Evolutionary conservation across 2,329 filamentous ascomycete genomes (phyloP).

Genomic region (Fusarium sp.): DNA sequence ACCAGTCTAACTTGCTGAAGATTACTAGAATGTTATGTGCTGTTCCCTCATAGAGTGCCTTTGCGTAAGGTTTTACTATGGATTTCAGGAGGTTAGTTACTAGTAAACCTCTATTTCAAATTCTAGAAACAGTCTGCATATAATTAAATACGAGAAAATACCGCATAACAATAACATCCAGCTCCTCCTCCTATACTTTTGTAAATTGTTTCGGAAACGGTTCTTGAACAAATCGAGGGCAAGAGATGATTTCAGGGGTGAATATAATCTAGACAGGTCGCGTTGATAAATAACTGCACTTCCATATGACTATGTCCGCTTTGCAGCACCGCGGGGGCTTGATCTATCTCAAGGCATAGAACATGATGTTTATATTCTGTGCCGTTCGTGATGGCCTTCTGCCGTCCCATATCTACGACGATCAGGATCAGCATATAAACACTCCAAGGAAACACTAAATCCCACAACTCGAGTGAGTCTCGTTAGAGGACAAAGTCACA

Average conservation of each 20-base stretch:
- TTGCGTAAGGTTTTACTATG: neutral
- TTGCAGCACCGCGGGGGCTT: constrained; percentile 36
- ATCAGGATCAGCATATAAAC: constrained; percentile 4
- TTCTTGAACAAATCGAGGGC: constrained; percentile 55
- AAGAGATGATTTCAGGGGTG: constrained; percentile 55
- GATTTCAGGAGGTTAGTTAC: constrained; percentile 26
- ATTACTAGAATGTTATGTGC: too few relatives aligned
- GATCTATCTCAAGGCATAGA: too few relatives aligned
- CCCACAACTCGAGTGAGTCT: neutral
- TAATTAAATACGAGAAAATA: constrained; percentile 64
- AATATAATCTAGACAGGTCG: constrained; percentile 66
- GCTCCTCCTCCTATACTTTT: constrained; percentile 61
- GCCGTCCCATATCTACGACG: constrained; percentile 59
- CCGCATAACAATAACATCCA: constrained; percentile 60
- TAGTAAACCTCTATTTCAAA: constrained; percentile 60
- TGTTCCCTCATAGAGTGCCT: too few relatives aligned
- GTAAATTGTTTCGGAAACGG: constrained; percentile 60
- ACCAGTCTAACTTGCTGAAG: too few relatives aligned
- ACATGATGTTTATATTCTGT: too few relatives aligned
- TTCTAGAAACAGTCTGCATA: constrained; percentile 60
- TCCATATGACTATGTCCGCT: constrained; percentile 64
- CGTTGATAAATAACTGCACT: constrained; percentile 66
- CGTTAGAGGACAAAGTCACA: neutral
- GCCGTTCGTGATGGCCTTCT: constrained; percentile 53
- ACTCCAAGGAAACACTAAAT: neutral